Base-by-base conservation (phyloP, 257 asterid species). In the Anisodus acutangulus region DNA sequence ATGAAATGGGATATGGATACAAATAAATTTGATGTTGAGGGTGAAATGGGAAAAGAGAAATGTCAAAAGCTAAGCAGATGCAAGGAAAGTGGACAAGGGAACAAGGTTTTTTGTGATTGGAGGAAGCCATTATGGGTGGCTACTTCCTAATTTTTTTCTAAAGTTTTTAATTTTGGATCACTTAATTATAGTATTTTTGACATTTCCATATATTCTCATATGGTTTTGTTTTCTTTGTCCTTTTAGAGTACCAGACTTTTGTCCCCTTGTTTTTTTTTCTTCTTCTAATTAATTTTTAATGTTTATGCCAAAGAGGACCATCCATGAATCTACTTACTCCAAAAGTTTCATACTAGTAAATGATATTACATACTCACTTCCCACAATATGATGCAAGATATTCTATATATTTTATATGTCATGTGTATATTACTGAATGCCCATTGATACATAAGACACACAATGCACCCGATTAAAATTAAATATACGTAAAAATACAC, bases 71-170 rank as follows among this genome's bases (percentile, higher is more conserved):
- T 62, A 80, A 84, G 92, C 17, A 86, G 97, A 83, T 93, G 98
- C 90, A 91, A 86, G 5, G 92, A 91, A 81, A 81, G 93, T 13
- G 90, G 93, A n/a, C 88, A 86, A 84, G 90, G 87, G 8, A 87
- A 70, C 72, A 86, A 86, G 71, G 93, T 85, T 26, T 83, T 91
- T 59, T 84, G 92, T 90, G 88, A 90, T 86, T 93, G 94, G 97
- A 88, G 78, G 79, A 60, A 92, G 76, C 87, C 95, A 2, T 85
- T 91, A 22, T 91, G 91, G 94, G 88, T 88, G 70, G 82, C 90
- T 6, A 80, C 87, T 84, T 84, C 86, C 26, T 86, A 64, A 63
- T 13, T 12, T 88, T 22, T 90, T 26, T 88, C 12, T 90, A 74
- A 89, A 67, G 69, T 82, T 13, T 71, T 47, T 22, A 22, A 9